Base-by-base conservation (phyloP, 345 rosid species). In the Erucastrum elatum region DNA sequence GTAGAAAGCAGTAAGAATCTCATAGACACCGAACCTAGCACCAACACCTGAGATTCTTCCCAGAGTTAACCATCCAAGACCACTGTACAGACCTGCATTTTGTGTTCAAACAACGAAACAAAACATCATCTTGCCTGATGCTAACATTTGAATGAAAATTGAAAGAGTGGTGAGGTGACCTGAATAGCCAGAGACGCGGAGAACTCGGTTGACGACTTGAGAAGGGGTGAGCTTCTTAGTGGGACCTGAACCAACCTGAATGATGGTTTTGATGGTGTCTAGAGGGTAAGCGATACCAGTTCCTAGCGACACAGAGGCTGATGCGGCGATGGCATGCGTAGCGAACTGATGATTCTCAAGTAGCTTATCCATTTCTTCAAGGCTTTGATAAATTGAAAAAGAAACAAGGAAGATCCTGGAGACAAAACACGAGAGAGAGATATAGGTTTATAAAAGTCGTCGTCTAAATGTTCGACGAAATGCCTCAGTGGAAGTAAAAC, bases 21-120 rank as follows among this genome's bases (percentile, higher is more conserved):
- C 98, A 80, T 90, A 94, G 41, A 83, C 79, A 53, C 98, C 98
- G 21, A 94, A 94, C 35, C 97, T 90, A 72, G 88, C 85, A 71
- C 94, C 98, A 49, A 90, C 8, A 33, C 96, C 90, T 3, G 88
- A 84, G 46, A 81, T 85, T 81, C 94, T 92, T 49, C 91, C 97
- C 35, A 87, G 62, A 5, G 84, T 86, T 75, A 86, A 85, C 89
- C 88, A 88, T 64, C 87, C 91, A 79, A 90, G 80, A 66, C 98
- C 98, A 76, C 84, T 87, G 72, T 86, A 94, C n/a, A 92, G 79
- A 82, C 98, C 98, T 92, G 72, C 69, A 81, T 62, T 77, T n/a
- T 30, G 4, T 21, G 21, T 21, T 1, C 3, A 30, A n/a, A n/a
- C n/a, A n/a, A n/a, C n/a, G 3, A 30, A 30, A 30, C 61, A 0